These are phyloP conservation scores for Murraya koenigii DNA, from an alignment of 345 rosid species.

Conservation along the genomic window DNA sequence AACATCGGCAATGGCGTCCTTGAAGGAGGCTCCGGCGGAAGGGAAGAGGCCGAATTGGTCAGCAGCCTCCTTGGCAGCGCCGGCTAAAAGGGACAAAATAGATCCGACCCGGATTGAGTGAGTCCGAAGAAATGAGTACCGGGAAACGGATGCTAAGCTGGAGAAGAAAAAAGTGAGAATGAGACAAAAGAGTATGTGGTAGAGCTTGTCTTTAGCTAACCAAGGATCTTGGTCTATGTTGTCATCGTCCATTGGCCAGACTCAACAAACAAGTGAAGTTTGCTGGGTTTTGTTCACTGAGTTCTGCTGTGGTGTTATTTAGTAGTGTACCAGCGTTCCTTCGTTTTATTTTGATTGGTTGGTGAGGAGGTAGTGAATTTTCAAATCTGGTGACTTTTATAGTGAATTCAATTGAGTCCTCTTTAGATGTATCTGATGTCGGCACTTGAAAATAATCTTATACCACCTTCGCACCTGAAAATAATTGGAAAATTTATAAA, in stretches of 20 bases:
- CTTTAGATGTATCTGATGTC: too few species aligned
- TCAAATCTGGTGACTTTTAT: too few species aligned
- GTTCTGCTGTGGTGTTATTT: background rate
- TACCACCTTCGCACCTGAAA: too few species aligned
- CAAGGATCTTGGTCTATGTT: constrained; percentile 60
- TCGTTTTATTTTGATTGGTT: too few species aligned
- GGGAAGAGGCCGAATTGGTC: constrained; percentile 79
- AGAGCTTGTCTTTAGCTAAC: constrained; percentile 79
- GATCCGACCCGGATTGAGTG: constrained; percentile 65
- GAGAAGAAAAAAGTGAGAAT: constrained; percentile 61
- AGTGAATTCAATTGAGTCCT: too few species aligned
- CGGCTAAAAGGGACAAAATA: constrained; percentile 67
- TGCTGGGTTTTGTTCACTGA: background rate
- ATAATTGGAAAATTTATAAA: too few species aligned
- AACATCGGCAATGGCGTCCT: constrained; percentile 76
- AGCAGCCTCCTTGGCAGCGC: constrained; percentile 92
- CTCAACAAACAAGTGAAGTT: too few species aligned
- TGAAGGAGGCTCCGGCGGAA: constrained; percentile 80
- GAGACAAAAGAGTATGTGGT: constrained; percentile 84
- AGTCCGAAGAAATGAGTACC: constrained; percentile 54
- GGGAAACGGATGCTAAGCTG: constrained; percentile 45
- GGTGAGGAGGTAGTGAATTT: too few species aligned
- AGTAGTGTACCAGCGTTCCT: too few species aligned
- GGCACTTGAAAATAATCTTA: too few species aligned
- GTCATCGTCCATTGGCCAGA: background rate